Conservation (phyloP, 768 basidiomycete species). For the Amanita molliuscula region DNA sequence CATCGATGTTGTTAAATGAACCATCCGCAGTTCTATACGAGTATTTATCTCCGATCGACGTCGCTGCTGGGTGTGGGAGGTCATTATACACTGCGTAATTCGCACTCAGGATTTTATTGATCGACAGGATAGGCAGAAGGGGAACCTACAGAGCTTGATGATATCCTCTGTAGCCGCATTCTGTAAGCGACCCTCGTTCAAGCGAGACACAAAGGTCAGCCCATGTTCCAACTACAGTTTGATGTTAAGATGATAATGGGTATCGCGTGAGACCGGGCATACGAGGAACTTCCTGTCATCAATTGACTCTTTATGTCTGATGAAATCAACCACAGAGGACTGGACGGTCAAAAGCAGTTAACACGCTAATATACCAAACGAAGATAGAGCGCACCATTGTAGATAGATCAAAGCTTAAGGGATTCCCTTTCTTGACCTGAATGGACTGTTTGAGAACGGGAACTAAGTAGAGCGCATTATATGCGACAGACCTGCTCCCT, state of each 20-base stretch:
- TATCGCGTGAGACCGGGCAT: conserved; percentile 15
- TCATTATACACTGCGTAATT: conserved; percentile 61
- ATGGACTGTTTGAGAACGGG: background rate
- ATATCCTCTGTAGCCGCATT: conserved; percentile 31
- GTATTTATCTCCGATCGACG: conserved; percentile 51
- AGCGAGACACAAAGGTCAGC: conserved; percentile 48
- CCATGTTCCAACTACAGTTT: conserved; percentile 56
- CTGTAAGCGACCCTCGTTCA: conserved; percentile 36
- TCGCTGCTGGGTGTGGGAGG: conserved; percentile 68
- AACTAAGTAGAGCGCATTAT: background rate
- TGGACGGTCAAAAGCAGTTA: conserved; percentile 14
- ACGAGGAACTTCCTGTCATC: conserved; percentile 77
- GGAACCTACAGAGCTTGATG: conserved; percentile 45
- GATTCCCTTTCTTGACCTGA: conserved; percentile 35
- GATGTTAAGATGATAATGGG: background rate
- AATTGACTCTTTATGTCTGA: conserved; percentile 48
- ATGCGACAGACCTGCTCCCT: conserved; percentile 26
- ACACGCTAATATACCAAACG: background rate
- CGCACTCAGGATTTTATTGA: background rate
- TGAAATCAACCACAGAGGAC: conserved; percentile 50
- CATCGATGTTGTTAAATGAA: conserved; percentile 58
- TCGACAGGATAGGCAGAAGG: background rate
- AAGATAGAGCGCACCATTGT: conserved; percentile 27
- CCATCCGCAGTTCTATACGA: conserved; percentile 73
- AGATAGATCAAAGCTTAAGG: conserved; percentile 24